Evolutionary conservation across 2,329 filamentous ascomycete genomes (phyloP).

Genomic region (Leptographium wingfieldii): DNA sequence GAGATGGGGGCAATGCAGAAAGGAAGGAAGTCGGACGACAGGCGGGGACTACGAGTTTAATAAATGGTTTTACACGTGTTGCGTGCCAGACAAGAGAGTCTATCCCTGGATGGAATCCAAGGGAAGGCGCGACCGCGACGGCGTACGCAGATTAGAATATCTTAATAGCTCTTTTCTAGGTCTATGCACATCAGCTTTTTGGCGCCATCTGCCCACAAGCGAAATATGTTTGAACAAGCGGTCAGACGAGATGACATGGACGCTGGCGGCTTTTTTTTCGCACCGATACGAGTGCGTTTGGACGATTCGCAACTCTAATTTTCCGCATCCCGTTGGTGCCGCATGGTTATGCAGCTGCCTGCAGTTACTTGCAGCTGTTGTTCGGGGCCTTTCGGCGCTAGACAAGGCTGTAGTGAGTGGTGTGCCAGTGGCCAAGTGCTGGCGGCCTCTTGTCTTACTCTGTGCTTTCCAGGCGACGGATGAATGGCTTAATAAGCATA

Average conservation of each 20-base stretch:
- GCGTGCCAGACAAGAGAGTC: no score
- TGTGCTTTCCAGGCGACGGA: no score
- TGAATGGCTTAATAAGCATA: no score
- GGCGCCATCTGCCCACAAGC: background rate
- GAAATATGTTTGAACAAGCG: background rate
- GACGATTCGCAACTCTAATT: background rate
- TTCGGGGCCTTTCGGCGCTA: background rate
- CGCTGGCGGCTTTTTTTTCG: background rate
- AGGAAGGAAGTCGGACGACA: background rate
- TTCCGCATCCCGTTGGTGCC: no score
- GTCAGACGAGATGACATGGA: background rate
- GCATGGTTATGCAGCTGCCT: background rate
- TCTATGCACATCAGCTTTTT: background rate
- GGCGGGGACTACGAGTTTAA: background rate
- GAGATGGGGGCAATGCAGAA: background rate
- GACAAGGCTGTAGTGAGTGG: background rate
- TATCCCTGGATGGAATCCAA: no score
- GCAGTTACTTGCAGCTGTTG: background rate
- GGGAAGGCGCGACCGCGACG: background rate
- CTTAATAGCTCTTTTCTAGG: background rate
- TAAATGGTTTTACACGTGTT: background rate
- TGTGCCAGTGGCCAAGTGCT: background rate
- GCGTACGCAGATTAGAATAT: background rate
- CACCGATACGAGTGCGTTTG: no score
- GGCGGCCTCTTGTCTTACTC: background rate